Base-by-base conservation (phyloP, 2,329 filamentous ascomycete genomes). In the Fusarium aywerte region DNA sequence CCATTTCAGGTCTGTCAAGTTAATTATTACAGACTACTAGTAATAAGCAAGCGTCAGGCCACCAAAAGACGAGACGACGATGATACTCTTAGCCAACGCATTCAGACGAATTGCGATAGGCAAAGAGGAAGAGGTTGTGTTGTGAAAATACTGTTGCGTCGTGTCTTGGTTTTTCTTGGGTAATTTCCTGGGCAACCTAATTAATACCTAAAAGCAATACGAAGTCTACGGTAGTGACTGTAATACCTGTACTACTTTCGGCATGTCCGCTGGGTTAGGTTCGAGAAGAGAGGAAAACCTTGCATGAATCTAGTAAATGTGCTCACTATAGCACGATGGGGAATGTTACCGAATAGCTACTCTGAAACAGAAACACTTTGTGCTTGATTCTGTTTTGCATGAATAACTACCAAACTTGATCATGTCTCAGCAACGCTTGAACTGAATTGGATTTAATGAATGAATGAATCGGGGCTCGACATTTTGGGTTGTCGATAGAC, bases 401-500 rank as follows among this genome's bases (percentile, higher is more conserved):
- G 36, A 21, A 23, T 31, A 16, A 29, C 38, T 9, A 35, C 10
- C 15, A 21, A 16, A 21, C 31, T 18, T 33, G 11, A 21, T 32
- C n/a, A 38, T 25, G 12, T 20, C 20, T 52, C n/a, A 21, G 27
- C 25, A 44, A 23, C 16, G n/a, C 40, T 20, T 25, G 12, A 43
- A n/a, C n/a, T 42, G 21, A 25, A 20, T 38, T 38, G 21, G 16
- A 25, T 38, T 36, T 38, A 13, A 40, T 40, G 21, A 16, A 43
- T 29, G 11, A 54, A 44, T 18, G 36, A 61, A 62, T 42, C 39
- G 40, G 40, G 40, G 43, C 40, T 40, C 60, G 40, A 21, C 31
- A 49, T 58, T 51, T 63, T 63, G 43, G 23, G 51, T 63, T 63
- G 38, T 63, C 47, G 31, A 55, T 62, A 53, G 45, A 47, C 31